A percentile compares a stretch with the other conserved stretches of the same genome.
phyloP scores from a whole-genome alignment of 306 rosid species.

The Calophaca sinica region DNA sequence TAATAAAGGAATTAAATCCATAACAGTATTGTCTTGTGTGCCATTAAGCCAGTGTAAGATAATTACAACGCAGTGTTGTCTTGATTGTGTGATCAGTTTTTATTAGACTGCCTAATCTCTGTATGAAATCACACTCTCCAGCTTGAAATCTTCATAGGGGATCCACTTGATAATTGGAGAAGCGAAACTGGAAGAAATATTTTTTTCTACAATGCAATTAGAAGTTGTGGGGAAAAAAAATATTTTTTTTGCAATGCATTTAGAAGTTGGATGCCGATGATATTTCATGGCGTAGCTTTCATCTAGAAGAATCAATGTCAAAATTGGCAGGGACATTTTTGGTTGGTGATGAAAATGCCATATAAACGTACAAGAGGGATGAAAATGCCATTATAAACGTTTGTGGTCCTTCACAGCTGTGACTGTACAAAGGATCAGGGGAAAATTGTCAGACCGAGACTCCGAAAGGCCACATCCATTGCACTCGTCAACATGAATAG shows the following conservation, averaged over 20 bases:
- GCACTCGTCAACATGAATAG: slow-evolving; percentile 1
- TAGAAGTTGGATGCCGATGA: neutral
- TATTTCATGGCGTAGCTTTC: slow-evolving; percentile 28
- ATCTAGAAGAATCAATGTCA: slow-evolving; percentile 38
- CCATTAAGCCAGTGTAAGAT: neutral
- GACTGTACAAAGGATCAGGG: slow-evolving; percentile 4
- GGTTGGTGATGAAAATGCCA: slow-evolving; percentile 34
- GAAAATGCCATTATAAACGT: slow-evolving; percentile 21
- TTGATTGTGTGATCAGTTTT: slow-evolving; percentile 3
- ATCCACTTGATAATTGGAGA: slow-evolving; percentile 5
- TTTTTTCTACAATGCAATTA: too few species aligned
- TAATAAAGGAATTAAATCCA: neutral
- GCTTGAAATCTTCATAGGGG: slow-evolving; percentile 17
- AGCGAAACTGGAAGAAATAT: neutral
- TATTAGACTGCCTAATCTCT: neutral
- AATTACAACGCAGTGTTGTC: neutral
- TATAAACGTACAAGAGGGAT: slow-evolving; percentile 15
- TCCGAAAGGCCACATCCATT: slow-evolving; percentile 35
- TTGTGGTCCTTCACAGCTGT: slow-evolving; percentile 48
- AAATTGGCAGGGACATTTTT: slow-evolving; percentile 33
- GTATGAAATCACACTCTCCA: slow-evolving; percentile 5
- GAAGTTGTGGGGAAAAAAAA: neutral
- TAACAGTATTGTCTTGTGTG: neutral
- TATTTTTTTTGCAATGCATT: slow-evolving; percentile 1
- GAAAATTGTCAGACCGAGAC: slow-evolving; percentile 31